A percentile compares a stretch with the other conserved stretches of the same genome.
Conservation (phyloP, 768 basidiomycete genomes). For the Kockovaella imperatae region DNA sequence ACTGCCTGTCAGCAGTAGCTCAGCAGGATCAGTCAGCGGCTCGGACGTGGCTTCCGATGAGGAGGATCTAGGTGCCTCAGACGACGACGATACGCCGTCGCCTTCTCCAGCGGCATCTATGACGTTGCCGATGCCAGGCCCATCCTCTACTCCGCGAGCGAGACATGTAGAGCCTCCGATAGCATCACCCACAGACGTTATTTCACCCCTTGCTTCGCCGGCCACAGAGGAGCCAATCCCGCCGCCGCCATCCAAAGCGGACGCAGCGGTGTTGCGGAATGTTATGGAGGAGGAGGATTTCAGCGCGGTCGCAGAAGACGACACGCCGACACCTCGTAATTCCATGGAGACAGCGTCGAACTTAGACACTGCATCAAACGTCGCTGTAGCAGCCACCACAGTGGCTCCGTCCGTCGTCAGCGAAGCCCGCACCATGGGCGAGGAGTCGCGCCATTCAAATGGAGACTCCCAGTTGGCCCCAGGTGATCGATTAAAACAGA, state of each 20-base stretch:
- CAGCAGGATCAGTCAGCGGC: conserved; percentile 28
- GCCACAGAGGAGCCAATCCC: conserved; percentile 9
- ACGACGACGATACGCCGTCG: conserved; percentile 26
- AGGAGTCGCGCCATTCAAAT: neutral
- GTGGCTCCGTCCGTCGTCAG: conserved; percentile 25
- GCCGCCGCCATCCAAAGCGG: conserved; percentile 34
- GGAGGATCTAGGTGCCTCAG: conserved; percentile 24
- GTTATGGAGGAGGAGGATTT: too few species aligned
- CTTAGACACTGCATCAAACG: conserved; percentile 22
- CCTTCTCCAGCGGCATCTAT: conserved; percentile 12
- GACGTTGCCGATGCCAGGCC: conserved; percentile 1
- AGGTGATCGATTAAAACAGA: conserved; percentile 72
- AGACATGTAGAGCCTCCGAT: neutral
- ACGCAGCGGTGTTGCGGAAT: conserved; percentile 27
- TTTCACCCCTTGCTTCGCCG: neutral
- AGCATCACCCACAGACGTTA: neutral
- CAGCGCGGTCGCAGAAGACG: too few species aligned
- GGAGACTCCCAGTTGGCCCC: conserved; percentile 23
- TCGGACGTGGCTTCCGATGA: conserved; percentile 26
- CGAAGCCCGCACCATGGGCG: conserved; percentile 1
- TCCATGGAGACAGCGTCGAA: conserved; percentile 30
- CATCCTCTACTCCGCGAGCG: neutral
- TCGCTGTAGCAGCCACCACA: conserved; percentile 28
- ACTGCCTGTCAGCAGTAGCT: conserved; percentile 45
- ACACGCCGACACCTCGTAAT: too few species aligned